These are phyloP conservation scores for Apiotrichum brassicae DNA, from an alignment of 1,284 basidiomycete species.

Conservation along the genomic window DNA sequence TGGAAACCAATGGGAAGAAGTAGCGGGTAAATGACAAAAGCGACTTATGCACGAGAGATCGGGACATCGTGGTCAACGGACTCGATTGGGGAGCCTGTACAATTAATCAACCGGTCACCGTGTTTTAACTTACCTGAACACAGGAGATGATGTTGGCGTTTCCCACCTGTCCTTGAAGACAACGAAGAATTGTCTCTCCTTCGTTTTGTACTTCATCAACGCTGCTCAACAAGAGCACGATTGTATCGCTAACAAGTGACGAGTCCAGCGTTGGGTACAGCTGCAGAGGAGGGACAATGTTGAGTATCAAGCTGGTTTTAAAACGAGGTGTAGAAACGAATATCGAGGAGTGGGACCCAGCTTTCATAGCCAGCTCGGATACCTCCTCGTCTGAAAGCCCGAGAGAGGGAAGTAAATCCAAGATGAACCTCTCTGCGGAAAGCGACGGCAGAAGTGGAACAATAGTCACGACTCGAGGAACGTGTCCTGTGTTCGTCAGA, in stretches of 20 bases:
- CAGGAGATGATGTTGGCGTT: constrained; percentile 52
- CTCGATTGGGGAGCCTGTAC: constrained; percentile 34
- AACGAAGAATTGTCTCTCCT: constrained; percentile 80
- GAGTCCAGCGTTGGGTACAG: constrained; percentile 79
- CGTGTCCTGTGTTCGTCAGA: constrained; percentile 29
- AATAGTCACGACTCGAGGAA: constrained; percentile 48
- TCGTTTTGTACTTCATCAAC: constrained; percentile 58
- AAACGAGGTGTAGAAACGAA: constrained; percentile 74
- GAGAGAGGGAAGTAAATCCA: constrained; percentile 60
- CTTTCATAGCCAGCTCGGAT: constrained; percentile 14
- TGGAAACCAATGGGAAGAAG: constrained; percentile 79
- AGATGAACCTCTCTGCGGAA: constrained; percentile 66
- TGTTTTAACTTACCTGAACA: constrained; percentile 50
- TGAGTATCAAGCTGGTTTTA: constrained; percentile 81
- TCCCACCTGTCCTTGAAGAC: constrained; percentile 70
- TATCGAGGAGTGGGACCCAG: constrained; percentile 52
- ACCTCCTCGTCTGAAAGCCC: constrained; percentile 55
- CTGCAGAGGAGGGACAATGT: constrained; percentile 62
- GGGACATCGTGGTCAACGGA: constrained; percentile 54
- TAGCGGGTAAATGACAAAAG: constrained; percentile 88
- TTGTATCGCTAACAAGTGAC: constrained; percentile 84
- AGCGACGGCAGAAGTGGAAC: constrained; percentile 41
- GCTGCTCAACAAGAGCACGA: constrained; percentile 62
- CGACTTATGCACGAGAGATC: constrained; percentile 65
- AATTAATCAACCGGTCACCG: neutral